Conservation (phyloP, 2,329 filamentous ascomycete species). For the Fusarium compactum region DNA sequence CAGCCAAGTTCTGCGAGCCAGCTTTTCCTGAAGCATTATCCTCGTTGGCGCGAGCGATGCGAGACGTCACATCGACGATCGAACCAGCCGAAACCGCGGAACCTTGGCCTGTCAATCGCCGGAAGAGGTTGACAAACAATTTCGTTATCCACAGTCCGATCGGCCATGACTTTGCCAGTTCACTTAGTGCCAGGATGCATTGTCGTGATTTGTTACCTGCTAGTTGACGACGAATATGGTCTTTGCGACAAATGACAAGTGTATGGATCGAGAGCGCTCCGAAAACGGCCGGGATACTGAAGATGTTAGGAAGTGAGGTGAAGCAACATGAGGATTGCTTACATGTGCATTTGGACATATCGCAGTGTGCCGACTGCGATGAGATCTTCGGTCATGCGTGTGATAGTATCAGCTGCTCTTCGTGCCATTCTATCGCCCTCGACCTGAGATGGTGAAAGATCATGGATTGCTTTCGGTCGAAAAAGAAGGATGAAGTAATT, state of each 20-base stretch:
- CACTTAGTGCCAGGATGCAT: conserved; percentile 37
- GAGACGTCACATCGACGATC: conserved; percentile 23
- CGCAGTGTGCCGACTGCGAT: conserved; percentile 18
- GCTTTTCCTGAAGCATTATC: background rate
- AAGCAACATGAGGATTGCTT: rapidly evolving
- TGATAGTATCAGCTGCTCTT: conserved; percentile 33
- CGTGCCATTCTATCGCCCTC: conserved; percentile 21
- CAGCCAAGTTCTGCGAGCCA: background rate
- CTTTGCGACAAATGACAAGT: conserved; percentile 32
- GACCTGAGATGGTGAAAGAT: background rate
- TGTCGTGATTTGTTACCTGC: conserved; percentile 42
- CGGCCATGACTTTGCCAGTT: conserved; percentile 37
- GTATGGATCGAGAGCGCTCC: conserved; percentile 40
- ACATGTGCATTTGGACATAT: conserved; percentile 35
- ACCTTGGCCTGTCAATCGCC: conserved; percentile 27
- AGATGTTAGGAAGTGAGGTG: background rate
- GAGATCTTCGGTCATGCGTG: conserved; percentile 34
- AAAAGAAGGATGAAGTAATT: conserved; percentile 34
- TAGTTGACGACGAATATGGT: conserved; percentile 28
- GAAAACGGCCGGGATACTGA: conserved; percentile 30
- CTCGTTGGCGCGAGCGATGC: conserved; percentile 2
- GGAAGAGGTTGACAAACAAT: conserved; percentile 36
- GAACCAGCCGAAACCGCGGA: conserved; percentile 16
- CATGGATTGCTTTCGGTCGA: conserved; percentile 8
- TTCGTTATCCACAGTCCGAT: conserved; percentile 38